phyloP scores from a whole-genome alignment of 371 early-diverging fungal genomes.

The Aphelidium insulamus region DNA sequence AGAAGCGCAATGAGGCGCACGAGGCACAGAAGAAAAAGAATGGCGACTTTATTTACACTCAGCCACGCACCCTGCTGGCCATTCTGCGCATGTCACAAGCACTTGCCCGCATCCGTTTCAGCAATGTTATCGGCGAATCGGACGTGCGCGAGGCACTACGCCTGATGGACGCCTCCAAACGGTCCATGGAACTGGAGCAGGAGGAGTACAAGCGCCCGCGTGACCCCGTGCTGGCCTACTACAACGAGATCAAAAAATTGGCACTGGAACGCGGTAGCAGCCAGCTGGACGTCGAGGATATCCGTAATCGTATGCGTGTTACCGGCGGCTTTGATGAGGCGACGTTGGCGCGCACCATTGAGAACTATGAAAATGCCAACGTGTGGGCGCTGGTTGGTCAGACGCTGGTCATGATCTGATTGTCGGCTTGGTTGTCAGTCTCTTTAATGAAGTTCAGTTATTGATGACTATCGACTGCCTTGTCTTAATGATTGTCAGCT shows the following conservation, averaged over 20 bases:
- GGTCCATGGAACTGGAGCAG: conserved; percentile 13
- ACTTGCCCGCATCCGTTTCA: conserved; percentile 65
- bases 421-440: too few relatives aligned
- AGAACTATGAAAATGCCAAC: too few relatives aligned
- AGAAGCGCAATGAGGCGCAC: conserved; percentile 46
- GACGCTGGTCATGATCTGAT: too few relatives aligned
- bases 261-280: conserved; percentile 1
- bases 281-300: too few relatives aligned
- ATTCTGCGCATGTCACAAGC: conserved; percentile 82
- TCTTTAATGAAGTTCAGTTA: too few relatives aligned
- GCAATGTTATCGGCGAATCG: conserved; percentile 40
- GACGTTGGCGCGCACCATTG: neutral
- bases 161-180: conserved; percentile 67
- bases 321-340: neutral
- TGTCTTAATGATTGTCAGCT: too few relatives aligned
- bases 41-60: conserved; percentile 27
- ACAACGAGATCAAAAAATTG: too few relatives aligned
- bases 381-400: too few relatives aligned
- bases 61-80: conserved; percentile 71
- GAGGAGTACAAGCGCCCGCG: conserved; percentile 1
- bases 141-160: conserved; percentile 93
- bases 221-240: too few relatives aligned
- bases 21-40: conserved; percentile 15
- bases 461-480: too few relatives aligned
- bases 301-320: too few relatives aligned